These are phyloP conservation scores for Mesotaenium endlicherianum DNA, from an alignment of 139 green algal genomes.

Conservation along the genomic window DNA sequence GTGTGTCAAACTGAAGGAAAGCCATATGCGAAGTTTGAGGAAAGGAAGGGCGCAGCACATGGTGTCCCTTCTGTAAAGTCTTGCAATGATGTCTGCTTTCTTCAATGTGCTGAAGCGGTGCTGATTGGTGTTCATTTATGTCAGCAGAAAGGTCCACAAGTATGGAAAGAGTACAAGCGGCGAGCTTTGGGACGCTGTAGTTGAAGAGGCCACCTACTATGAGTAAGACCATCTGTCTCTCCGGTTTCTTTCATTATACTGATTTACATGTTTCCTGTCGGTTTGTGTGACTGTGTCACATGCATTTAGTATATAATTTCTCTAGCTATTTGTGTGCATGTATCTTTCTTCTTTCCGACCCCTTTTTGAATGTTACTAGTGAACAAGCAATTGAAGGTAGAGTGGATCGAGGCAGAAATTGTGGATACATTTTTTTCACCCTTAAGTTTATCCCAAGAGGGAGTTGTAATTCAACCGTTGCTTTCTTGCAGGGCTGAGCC, in stretches of 20 bases:
- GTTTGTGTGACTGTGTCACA: background rate
- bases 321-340: background rate
- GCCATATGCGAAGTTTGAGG: too few species aligned
- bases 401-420: too few species aligned
- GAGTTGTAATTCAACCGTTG: background rate
- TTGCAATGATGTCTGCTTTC: too few species aligned
- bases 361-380: background rate
- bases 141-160: conserved; percentile 42
- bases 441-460: too few species aligned
- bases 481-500: conserved; percentile 26
- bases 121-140: too few species aligned
- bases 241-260: background rate
- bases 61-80: too few species aligned
- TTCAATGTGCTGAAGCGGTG: too few species aligned
- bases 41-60: too few species aligned
- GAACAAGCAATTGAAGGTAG: too few species aligned
- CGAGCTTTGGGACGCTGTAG: conserved; percentile 33
- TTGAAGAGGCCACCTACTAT: conserved; percentile 42
- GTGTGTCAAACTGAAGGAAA: too few species aligned
- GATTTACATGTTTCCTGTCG: background rate
- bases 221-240: conserved; percentile 20
- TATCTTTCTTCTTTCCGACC: background rate
- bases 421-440: too few species aligned
- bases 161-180: conserved; percentile 36
- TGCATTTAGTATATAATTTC: background rate